Evolutionary conservation across 2,329 filamentous ascomycete genomes (phyloP).

Genomic region (Calonectria pseudoturangicola): DNA sequence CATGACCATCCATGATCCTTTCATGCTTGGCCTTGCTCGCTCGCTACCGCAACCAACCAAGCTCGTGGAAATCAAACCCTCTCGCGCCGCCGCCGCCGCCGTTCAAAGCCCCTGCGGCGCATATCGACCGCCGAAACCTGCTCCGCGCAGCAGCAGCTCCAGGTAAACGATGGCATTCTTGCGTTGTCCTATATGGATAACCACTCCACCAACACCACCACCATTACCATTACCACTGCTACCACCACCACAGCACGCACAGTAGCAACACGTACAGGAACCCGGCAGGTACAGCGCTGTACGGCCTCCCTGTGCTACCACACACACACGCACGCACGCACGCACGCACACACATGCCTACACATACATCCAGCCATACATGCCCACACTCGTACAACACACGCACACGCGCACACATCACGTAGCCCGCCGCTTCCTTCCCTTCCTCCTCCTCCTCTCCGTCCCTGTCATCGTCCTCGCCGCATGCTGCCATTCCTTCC

Average conservation of each 20-base stretch:
- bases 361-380: slow-evolving; percentile 9
- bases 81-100: not conserved
- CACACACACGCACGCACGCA: slow-evolving; percentile 17
- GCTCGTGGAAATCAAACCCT: slow-evolving; percentile 20
- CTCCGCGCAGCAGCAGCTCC: slow-evolving; percentile 21
- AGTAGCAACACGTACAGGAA: slow-evolving; percentile 21
- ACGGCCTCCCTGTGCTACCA: slow-evolving; percentile 21
- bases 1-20: slow-evolving; percentile 46
- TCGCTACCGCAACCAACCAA: slow-evolving; percentile 27
- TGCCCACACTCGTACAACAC: slow-evolving; percentile 13
- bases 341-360: slow-evolving; percentile 7
- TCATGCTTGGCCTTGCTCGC: slow-evolving; percentile 29
- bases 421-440: not conserved
- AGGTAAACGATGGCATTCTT: slow-evolving; percentile 6
- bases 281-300: slow-evolving; percentile 21
- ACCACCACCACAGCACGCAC: slow-evolving; percentile 14
- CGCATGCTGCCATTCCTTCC: slow-evolving; percentile 4
- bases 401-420: slow-evolving; percentile 17
- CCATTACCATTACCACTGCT: not conserved
- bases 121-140: slow-evolving; percentile 19
- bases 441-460: not conserved
- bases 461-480: not conserved
- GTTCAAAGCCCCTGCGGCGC: slow-evolving; percentile 22
- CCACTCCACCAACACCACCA: slow-evolving; percentile 20
- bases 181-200: slow-evolving; percentile 2